A percentile compares a stretch with the other conserved stretches of the same genome.
These are phyloP conservation scores for Coniochaeta sp. DNA, from an alignment of 2,329 filamentous ascomycete species.

Conservation along the genomic window DNA sequence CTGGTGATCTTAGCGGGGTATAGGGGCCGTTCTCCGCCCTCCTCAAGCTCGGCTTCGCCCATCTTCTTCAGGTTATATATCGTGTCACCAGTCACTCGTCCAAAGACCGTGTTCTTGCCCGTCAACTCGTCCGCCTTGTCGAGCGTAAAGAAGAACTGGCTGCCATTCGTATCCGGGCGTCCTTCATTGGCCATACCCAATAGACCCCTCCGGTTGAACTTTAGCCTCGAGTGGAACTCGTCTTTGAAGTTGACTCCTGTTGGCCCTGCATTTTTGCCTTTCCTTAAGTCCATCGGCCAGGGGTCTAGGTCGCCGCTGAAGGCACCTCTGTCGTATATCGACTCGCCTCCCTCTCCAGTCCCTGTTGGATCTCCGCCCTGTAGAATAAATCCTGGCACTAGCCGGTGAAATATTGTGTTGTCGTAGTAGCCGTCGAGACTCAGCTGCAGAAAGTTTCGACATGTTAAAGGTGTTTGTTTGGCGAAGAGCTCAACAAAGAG, in stretches of 20 bases:
- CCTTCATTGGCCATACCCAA: constrained; percentile 95
- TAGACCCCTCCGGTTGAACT: constrained; percentile 85
- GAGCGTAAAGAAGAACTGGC: constrained; percentile 95
- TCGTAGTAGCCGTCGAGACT: constrained; percentile 95
- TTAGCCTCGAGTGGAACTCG: constrained; percentile 86
- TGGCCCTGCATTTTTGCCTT: constrained; percentile 51
- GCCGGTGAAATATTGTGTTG: constrained; percentile 85
- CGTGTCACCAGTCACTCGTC: constrained; percentile 83
- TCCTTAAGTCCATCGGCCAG: constrained; percentile 59
- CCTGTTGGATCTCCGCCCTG: constrained; percentile 94
- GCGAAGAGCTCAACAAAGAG: constrained; percentile 90
- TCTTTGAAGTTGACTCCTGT: constrained; percentile 62
- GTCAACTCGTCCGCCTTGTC: constrained; percentile 78
- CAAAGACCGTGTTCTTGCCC: constrained; percentile 89
- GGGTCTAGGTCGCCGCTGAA: constrained; percentile 66
- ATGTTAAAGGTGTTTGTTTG: constrained; percentile 84
- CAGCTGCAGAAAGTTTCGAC: constrained; percentile 91
- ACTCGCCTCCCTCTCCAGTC: constrained; percentile 84
- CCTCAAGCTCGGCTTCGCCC: constrained; percentile 75
- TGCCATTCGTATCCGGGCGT: constrained; percentile 71
- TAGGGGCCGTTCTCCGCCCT: constrained; percentile 72
- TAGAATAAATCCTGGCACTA: constrained; percentile 85
- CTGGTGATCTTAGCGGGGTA: constrained; percentile 75
- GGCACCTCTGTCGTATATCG: constrained; percentile 80
- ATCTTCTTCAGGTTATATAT: constrained; percentile 96